phyloP scores from a whole-genome alignment of 208 protist species.

The Entamoeba invadens region DNA sequence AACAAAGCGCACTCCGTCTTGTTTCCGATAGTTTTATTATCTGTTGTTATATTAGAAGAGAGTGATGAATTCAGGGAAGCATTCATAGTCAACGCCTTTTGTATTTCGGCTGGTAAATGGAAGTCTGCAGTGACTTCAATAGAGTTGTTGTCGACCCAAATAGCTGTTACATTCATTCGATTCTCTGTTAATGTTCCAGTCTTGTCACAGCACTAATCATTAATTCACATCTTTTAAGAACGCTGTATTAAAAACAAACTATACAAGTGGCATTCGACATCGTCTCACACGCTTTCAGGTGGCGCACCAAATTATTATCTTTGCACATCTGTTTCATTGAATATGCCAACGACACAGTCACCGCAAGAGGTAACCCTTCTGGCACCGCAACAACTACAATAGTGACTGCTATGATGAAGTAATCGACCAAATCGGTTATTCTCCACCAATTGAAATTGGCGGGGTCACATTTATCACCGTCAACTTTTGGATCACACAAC shows the following conservation, averaged over 20 bases:
- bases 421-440: conserved; percentile 45
- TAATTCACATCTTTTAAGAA: no score
- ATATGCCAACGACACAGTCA: conserved; percentile 84
- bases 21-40: conserved; percentile 33
- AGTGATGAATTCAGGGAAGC: background rate
- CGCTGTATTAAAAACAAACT: no score
- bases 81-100: background rate
- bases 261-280: conserved; percentile 75
- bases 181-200: conserved; percentile 91
- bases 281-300: conserved; percentile 78
- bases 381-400: conserved; percentile 86
- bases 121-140: background rate
- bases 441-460: background rate
- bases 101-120: background rate
- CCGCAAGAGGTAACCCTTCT: conserved; percentile 80
- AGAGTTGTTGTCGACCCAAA: conserved; percentile 22
- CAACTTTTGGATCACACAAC: no score
- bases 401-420: conserved; percentile 69
- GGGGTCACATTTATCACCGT: background rate
- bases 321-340: conserved; percentile 86
- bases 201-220: conserved; percentile 84
- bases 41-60: background rate
- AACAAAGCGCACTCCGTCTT: conserved; percentile 62
- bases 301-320: conserved; percentile 85
- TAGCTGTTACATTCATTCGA: conserved; percentile 75